These are phyloP conservation scores for Gnomoniopsis smithogilvyi DNA, from an alignment of 2,329 filamentous ascomycete genomes.

Conservation along the genomic window DNA sequence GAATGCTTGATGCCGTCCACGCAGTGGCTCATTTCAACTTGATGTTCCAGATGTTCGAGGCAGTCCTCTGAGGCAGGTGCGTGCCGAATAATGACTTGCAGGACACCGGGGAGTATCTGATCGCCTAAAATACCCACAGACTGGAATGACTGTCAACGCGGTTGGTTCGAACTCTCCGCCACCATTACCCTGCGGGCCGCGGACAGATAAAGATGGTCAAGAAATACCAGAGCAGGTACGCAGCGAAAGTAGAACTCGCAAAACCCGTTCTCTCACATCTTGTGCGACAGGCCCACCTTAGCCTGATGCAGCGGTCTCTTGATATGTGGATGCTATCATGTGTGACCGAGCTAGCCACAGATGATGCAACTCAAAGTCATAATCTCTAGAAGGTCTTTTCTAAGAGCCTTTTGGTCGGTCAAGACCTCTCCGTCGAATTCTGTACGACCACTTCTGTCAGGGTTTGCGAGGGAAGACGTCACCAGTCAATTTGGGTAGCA, in stretches of 20 bases:
- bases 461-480: neutral
- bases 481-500: conserved; percentile 5
- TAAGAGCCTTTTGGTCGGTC: neutral
- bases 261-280: neutral
- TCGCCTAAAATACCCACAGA: neutral
- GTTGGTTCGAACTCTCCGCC: neutral
- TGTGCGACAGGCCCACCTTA: neutral
- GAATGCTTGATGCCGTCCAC: neutral
- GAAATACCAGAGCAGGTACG: neutral
- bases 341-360: conserved; percentile 3
- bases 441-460: neutral
- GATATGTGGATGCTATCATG: conserved; percentile 6
- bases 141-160: neutral
- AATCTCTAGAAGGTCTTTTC: neutral
- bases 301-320: neutral
- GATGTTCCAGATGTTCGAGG: no score
- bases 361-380: conserved; percentile 14
- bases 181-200: neutral
- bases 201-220: neutral
- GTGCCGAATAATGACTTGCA: conserved; percentile 11
- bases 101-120: neutral
- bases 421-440: neutral
- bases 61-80: neutral
- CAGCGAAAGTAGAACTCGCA: neutral
- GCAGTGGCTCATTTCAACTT: neutral